Base-by-base conservation (phyloP, 2,329 filamentous ascomycete species). In the Pyrenochaeta sp. region DNA sequence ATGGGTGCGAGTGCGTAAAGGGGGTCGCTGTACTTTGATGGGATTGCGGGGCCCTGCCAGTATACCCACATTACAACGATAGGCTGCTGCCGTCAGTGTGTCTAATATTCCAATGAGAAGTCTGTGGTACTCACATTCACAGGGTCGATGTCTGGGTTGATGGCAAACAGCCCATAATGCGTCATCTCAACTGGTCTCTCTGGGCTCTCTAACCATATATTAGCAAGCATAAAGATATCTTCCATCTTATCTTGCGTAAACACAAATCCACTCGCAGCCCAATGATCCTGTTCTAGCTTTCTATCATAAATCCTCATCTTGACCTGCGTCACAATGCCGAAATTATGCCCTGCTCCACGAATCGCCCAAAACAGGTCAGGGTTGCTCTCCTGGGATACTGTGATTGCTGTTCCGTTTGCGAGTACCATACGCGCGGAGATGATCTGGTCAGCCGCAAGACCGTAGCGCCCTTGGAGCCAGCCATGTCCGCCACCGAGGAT, bases 401-500 rank as follows among this genome's bases (percentile, higher is more conserved):
- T 69, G 37, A 77, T 62, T 7, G 72, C 66, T 0, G 62, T 66
- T 0, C 73, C 76, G 48, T 75, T 69, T 3, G 71, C 68, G n/a
- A 83, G 72, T 5, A 82, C 79, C 37, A 83, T 48, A 9, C 63
- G 60, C 22, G 65, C 61, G 1, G 65, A 68, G 3, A 73, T 30
- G 8, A 75, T 53, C 15, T 70, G 58, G 37, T 75, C 72, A 12
- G 62, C 49, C n/a, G 64, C 60, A 0, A 72, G 62, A 3, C 72
- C 72, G 47, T 86, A 77, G 19, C 77, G 73, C 0, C 84, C 83
- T 49, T 81, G 82, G 12, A 88, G 73, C 74, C 82, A 81, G 3
- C 86, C 85, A 61, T 85, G 85, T 0, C 86, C 86, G 27, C 85
- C 86, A 10, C 85, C 85, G 1, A 88, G 77, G 0, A 83, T 82